Evolutionary conservation across 768 basidiomycete species (phyloP), one percentile per base, ranked within the genome.

Genomic region (Multifurca ochricompacta): DNA sequence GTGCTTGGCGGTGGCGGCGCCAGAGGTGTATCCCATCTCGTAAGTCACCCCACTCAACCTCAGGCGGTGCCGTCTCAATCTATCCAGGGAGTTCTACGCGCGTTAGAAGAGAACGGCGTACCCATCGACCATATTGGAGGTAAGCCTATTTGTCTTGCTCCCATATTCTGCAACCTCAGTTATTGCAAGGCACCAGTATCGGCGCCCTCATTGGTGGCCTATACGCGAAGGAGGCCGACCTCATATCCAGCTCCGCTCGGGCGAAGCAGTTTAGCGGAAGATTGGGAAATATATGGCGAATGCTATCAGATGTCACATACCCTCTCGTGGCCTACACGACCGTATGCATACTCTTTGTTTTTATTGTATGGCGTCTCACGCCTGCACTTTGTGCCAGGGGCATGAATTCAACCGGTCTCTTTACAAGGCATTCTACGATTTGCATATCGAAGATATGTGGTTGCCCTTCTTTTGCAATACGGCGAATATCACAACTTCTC

Each of bases 381-480:
- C 51, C 49, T 35, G 19, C 21, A 14, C 37, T n/a, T n/a, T 14
- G 39, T 46, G 27, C 4, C 59, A 95, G 91, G 90, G 90, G 3
- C 91, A 93, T 57, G 90, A 94, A 69, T 93, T 96, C 69, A 96
- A 99, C 69, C 81, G 96, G 40, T 82, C 87, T 6, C 83, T 98
- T 54, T 98, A 92, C 74, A 94, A 95, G 80, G 82, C 89, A 16
- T 95, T 96, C 67, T 95, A 92, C 62, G 91, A 91, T 68, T 80
- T 93, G 37, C 93, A 97, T 62, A 91, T 91, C 36, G 88, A 92
- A 69, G 94, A 96, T 70, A 95, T 96, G 89, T 98, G 95, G 96
- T 75, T 99, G 6, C 96, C 95, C 4, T 97, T 82, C 73, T 98
- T 95, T 71, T 96, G 93, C 70, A 98, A 98, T 64, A 91, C 95